Evolutionary conservation across 1,284 basidiomycete genomes (phyloP), one percentile per base, ranked within the genome.

Genomic region (Puccinia hordei): DNA sequence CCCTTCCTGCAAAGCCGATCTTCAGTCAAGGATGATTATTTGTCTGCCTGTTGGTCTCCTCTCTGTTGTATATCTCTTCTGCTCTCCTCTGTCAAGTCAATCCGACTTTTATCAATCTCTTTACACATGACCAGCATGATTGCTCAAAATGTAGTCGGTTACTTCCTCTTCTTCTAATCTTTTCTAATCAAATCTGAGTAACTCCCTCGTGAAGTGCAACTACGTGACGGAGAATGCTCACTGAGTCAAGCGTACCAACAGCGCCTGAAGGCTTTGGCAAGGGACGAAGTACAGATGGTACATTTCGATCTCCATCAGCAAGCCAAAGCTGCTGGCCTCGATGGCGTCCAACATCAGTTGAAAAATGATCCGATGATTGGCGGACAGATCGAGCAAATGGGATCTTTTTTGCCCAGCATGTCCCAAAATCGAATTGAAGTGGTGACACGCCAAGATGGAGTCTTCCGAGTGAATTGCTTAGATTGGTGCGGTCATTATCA

Each of bases 271-370:
- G 89, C 82, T 88, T 89, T 72, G 83, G 85, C 33, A 84, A 82
- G 88, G 87, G 88, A 72, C 86, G 92, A 77, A 86, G 89, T 83
- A 22, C 85, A 51, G 51, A 90, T 97, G 80, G 95, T 94, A 0
- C 90, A 94, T 83, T 98, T 94, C 84, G 97, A 99, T 86, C 98
- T 99, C 84, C 97, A 99, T 84, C 90, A 90, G 53, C 90, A 90
- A 9, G 92, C 95, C 33, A 89, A 90, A 83, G 87, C 90, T n/a
- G 90, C 90, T 49, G 96, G 97, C 5, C 93, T 98, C 84, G 96
- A 99, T 81, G 91, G 90, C 76, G 90, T 98, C 38, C 87, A 91
- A 81, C 87, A 89, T 82, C 93, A 95, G 83, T 86, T 98, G 49
- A 63, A 27, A 35, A 66, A 46, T 65, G 80, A 91, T 90, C 78